Base-by-base conservation (phyloP, 768 basidiomycete species). In the Galerina sulciceps region DNA sequence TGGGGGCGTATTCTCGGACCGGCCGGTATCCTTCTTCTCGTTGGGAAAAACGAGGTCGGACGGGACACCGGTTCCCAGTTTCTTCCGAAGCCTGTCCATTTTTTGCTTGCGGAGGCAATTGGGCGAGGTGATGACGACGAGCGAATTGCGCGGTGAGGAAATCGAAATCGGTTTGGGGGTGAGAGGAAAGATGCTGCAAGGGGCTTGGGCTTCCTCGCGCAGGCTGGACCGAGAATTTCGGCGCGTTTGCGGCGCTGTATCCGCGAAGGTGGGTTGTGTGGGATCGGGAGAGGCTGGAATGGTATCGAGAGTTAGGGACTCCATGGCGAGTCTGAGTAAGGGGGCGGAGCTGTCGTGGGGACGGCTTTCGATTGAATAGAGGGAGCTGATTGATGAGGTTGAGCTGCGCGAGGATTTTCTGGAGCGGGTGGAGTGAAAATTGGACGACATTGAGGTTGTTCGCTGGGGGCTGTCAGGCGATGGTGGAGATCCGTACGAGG, bases 1-100 rank as follows among this genome's bases (percentile, higher is more conserved):
- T 34, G 59, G 47, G 37, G 53, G 51, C 20, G 26, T 45, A 50
- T 57, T 59, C 17, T 58, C 47, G 52, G 53, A 49, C 18, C 36
- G 48, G 5, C 13, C 42, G 38, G 22, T 41, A 31, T 58, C 57
- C 17, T 40, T 57, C 17, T 40, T 49, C 15, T 59, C 64, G 14
- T 67, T 61, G n/a, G 85, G 80, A 71, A 89, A 89, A 49, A 90
- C 84, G 31, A 88, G 78, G 37, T 83, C 77, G 1, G 80, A 62
- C 6, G 89, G 89, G 18, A 90, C 83, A 23, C 80, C 83, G 17
- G 87, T 78, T 0, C 89, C 89, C 2, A 91, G 78, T 63, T 74
- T 85, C 65, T 79, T 82, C 51, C 84, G 77, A 49, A 91, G 73
- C 34, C 83, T 77, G 48, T 87, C 86, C 79, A 91, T 84, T 70